These are phyloP conservation scores for Danielia oregonensis DNA, from an alignment of 805 yeast species.

Conservation along the genomic window DNA sequence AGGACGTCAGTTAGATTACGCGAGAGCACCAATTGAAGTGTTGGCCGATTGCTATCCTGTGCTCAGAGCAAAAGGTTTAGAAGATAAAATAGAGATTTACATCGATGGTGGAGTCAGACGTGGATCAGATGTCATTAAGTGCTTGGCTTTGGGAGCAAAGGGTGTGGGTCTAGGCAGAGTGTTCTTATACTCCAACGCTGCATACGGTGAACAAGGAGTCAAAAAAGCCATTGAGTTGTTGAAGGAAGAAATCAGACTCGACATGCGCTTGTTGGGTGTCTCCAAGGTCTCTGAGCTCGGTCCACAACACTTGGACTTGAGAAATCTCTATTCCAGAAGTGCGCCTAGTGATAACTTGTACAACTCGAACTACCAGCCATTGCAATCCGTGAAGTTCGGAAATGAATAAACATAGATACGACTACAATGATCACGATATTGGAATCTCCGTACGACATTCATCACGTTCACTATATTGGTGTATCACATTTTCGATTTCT, in stretches of 20 bases:
- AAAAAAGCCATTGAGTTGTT: constrained; percentile 56
- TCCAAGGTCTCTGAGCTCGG: constrained; percentile 36
- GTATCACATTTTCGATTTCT: constrained; percentile 1
- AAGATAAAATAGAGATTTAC: constrained; percentile 49
- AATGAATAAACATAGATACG: constrained; percentile 6
- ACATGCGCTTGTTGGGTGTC: constrained; percentile 78
- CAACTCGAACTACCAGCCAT: constrained; percentile 14
- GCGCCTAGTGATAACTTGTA: constrained; percentile 11
- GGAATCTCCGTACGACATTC: too few species aligned
- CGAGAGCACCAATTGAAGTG: constrained; percentile 74
- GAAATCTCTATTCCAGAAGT: constrained; percentile 6
- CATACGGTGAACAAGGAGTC: constrained; percentile 65
- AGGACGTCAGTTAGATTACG: constrained; percentile 81
- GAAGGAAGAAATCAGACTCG: constrained; percentile 67
- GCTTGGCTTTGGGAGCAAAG: constrained; percentile 65
- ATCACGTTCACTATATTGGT: too few species aligned
- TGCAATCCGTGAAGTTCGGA: constrained; percentile 9
- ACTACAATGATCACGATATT: too few species aligned
- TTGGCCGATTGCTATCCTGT: constrained; percentile 65
- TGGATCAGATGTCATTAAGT: constrained; percentile 64
- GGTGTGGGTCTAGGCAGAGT: constrained; percentile 73
- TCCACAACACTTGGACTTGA: constrained; percentile 13
- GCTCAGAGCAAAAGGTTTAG: constrained; percentile 42
- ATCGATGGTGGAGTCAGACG: constrained; percentile 70
- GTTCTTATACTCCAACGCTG: constrained; percentile 58